These are phyloP conservation scores for Beauveria pseudobassiana DNA, from an alignment of 2,329 filamentous ascomycete species.

Conservation along the genomic window DNA sequence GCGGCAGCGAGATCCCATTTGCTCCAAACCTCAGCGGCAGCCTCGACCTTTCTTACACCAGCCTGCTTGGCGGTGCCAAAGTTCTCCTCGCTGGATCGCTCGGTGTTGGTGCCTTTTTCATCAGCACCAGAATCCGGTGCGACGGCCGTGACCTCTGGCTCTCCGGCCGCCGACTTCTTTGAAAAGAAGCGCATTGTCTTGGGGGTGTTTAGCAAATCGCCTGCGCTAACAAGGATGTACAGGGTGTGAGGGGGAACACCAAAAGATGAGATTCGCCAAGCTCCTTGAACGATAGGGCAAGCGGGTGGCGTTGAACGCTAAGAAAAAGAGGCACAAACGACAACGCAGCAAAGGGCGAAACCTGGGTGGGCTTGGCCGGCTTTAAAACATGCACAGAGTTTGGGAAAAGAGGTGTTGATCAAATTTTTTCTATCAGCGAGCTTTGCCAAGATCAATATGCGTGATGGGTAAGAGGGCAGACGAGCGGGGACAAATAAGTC, in stretches of 20 bases:
- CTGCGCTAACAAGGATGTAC: neutral
- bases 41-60: slow-evolving; percentile 42
- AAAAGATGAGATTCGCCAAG: neutral
- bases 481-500: neutral
- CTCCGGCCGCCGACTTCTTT: neutral
- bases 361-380: neutral
- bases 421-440: neutral
- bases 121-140: neutral
- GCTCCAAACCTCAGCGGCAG: slow-evolving; percentile 30
- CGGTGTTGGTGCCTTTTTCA: slow-evolving; percentile 11
- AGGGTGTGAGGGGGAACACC: no score
- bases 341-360: neutral
- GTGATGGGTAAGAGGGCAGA: neutral
- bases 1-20: slow-evolving; percentile 37
- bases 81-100: slow-evolving; percentile 24
- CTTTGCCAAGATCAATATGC: slow-evolving; percentile 2
- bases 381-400: neutral
- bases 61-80: slow-evolving; percentile 32
- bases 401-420: neutral
- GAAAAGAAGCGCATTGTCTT: slow-evolving; percentile 3
- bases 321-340: neutral
- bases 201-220: neutral
- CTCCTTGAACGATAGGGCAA: neutral
- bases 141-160: slow-evolving; percentile 18
- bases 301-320: neutral